These are phyloP conservation scores for Salix brachista DNA, from an alignment of 345 rosid species.

Conservation along the genomic window DNA sequence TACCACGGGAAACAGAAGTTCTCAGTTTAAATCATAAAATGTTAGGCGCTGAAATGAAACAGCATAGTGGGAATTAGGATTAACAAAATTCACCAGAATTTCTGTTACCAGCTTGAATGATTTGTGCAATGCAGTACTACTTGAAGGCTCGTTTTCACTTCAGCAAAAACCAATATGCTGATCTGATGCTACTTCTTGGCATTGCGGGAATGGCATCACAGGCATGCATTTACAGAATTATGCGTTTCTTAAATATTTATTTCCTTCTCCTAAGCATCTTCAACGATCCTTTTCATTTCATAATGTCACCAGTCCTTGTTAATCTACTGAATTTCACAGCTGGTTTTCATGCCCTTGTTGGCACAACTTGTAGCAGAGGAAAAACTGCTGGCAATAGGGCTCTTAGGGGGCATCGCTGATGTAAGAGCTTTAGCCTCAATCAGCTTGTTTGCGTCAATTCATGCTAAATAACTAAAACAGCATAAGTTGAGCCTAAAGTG, in stretches of 20 bases:
- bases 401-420: constrained; percentile 37
- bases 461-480: background rate
- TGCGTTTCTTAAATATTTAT: background rate
- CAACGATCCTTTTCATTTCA: background rate
- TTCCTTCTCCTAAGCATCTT: background rate
- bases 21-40: background rate
- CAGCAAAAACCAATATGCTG: constrained; percentile 73
- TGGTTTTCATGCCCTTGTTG: constrained; percentile 61
- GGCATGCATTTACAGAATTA: constrained; percentile 22
- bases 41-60: background rate
- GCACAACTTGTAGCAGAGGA: constrained; percentile 54
- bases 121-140: constrained; percentile 53
- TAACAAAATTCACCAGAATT: background rate
- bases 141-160: constrained; percentile 88
- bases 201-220: constrained; percentile 60
- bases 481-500: background rate
- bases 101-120: background rate
- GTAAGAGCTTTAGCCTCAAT: constrained; percentile 28
- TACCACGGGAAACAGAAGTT: background rate
- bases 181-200: constrained; percentile 52
- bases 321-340: constrained; percentile 39
- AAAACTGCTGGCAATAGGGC: constrained; percentile 69
- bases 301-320: background rate
- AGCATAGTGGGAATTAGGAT: background rate
- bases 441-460: background rate